Conservation (phyloP, 176 grass and related monocot genomes). For the Urochloa ruziziensis region DNA sequence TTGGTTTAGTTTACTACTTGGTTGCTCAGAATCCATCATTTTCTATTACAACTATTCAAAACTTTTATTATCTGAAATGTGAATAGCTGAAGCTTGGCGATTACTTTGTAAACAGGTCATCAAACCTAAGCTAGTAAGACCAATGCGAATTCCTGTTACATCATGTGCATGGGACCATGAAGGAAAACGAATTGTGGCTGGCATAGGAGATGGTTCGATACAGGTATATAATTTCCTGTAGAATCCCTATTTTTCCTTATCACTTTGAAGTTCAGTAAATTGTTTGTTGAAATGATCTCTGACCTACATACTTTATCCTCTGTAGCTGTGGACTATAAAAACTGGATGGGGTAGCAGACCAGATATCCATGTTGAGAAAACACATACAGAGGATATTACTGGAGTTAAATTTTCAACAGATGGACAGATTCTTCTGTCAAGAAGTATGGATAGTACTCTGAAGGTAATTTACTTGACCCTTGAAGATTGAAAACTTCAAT, state of each 20-base stretch:
- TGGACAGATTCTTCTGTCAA: conserved; percentile 88
- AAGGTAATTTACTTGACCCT: conserved; percentile 55
- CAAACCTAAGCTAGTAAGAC: conserved; percentile 88
- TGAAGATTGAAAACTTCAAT: conserved; percentile 6
- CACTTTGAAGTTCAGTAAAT: background rate
- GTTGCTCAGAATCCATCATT: conserved; percentile 9
- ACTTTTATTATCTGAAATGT: background rate
- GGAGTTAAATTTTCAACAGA: conserved; percentile 93
- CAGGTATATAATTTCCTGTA: conserved; percentile 54
- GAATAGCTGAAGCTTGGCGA: background rate
- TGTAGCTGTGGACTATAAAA: conserved; percentile 94
- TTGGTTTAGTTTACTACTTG: background rate
- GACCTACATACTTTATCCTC: conserved; percentile 1
- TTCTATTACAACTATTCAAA: conserved; percentile 17
- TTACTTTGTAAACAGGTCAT: conserved; percentile 64
- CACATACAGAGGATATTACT: conserved; percentile 92
- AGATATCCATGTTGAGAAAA: conserved; percentile 83
- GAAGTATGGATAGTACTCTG: conserved; percentile 90
- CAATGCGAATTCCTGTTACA: conserved; percentile 80
- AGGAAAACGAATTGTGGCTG: conserved; percentile 85
- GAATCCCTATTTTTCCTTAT: conserved; percentile 9
- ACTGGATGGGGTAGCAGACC: conserved; percentile 98
- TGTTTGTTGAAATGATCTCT: conserved; percentile 12
- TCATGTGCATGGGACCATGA: conserved; percentile 94
- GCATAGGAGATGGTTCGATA: conserved; percentile 92